Evolutionary conservation across 371 early-diverging fungal species (phyloP).

Genomic region (Blyttiomyces sp.): DNA sequence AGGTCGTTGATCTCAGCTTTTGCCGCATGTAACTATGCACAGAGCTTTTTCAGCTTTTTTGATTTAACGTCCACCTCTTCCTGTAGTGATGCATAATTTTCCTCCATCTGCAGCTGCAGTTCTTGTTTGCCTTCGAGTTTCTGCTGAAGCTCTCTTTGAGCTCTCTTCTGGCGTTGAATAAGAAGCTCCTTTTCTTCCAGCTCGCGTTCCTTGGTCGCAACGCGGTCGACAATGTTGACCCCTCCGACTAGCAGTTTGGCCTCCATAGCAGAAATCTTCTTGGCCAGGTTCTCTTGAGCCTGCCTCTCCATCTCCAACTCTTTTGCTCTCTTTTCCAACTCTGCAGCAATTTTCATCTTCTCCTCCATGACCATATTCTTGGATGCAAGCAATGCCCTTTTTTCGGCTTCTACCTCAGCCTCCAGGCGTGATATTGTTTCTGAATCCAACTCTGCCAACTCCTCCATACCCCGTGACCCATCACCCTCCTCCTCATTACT

Average conservation of each 20-base stretch:
- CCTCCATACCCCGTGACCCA: not conserved
- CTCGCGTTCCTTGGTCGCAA: constrained; percentile 42
- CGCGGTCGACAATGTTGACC: constrained; percentile 49
- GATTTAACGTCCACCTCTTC: constrained; percentile 54
- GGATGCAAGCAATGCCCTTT: constrained; percentile 41
- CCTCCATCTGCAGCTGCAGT: constrained; percentile 53
- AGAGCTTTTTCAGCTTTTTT: constrained; percentile 51
- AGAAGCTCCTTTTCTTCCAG: constrained; percentile 35
- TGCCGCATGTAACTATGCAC: constrained; percentile 40
- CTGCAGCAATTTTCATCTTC: constrained; percentile 43
- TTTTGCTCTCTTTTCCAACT: constrained; percentile 44
- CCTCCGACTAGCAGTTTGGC: constrained; percentile 56
- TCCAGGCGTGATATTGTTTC: too few relatives aligned
- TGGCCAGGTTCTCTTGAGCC: constrained; percentile 40
- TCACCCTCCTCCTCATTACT: constrained; percentile 8
- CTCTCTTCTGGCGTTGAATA: constrained; percentile 41
- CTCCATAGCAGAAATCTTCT: constrained; percentile 48
- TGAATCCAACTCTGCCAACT: too few relatives aligned
- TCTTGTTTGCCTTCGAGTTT: constrained; percentile 46
- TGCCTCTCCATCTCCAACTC: constrained; percentile 47
- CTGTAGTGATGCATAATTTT: constrained; percentile 49
- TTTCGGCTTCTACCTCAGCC: constrained; percentile 45
- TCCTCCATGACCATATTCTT: constrained; percentile 52
- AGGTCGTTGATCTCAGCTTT: constrained; percentile 55
- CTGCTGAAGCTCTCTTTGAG: constrained; percentile 45